phyloP scores from a whole-genome alignment of 2,329 filamentous ascomycete genomes.

The Fusarium dlaminii region DNA sequence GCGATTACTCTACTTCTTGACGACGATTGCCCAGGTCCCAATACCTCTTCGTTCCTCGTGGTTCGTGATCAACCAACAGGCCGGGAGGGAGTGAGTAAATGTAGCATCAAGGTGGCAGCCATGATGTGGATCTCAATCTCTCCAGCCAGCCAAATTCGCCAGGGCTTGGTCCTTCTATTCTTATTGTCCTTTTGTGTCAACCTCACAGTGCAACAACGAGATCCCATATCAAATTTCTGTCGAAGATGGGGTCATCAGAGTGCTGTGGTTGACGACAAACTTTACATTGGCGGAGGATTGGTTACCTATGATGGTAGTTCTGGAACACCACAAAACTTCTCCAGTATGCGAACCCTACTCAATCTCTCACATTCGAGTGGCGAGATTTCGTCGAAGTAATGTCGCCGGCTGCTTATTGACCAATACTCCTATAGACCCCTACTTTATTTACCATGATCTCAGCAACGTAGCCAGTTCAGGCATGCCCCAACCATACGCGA shows the following conservation, averaged over 20 bases:
- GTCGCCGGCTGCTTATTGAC: slow-evolving; percentile 1
- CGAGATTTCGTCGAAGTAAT: neutral
- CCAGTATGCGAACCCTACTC: slow-evolving; percentile 56
- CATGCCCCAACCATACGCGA: slow-evolving; percentile 64
- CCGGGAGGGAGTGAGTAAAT: slow-evolving; percentile 35
- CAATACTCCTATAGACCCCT: slow-evolving; percentile 20
- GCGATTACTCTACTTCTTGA: neutral
- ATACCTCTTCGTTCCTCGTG: slow-evolving; percentile 1
- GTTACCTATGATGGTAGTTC: slow-evolving; percentile 63
- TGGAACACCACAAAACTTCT: slow-evolving; percentile 60
- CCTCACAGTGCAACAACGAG: slow-evolving; percentile 50
- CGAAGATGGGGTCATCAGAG: slow-evolving; percentile 68
- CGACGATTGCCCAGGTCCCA: neutral
- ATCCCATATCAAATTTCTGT: slow-evolving; percentile 65
- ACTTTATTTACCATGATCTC: slow-evolving; percentile 66
- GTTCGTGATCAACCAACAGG: slow-evolving; percentile 16
- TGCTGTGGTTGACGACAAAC: slow-evolving; percentile 64
- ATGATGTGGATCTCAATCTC: slow-evolving; percentile 40
- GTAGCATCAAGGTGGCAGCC: slow-evolving; percentile 28
- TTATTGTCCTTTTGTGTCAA: slow-evolving; percentile 32
- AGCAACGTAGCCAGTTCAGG: slow-evolving; percentile 53
- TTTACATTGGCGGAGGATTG: slow-evolving; percentile 71
- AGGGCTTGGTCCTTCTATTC: slow-evolving; percentile 30
- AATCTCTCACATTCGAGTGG: neutral
- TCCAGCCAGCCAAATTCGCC: slow-evolving; percentile 22